Evolutionary conservation across 768 basidiomycete species (phyloP).

Genomic region (Leucocoprinus birnbaumii): DNA sequence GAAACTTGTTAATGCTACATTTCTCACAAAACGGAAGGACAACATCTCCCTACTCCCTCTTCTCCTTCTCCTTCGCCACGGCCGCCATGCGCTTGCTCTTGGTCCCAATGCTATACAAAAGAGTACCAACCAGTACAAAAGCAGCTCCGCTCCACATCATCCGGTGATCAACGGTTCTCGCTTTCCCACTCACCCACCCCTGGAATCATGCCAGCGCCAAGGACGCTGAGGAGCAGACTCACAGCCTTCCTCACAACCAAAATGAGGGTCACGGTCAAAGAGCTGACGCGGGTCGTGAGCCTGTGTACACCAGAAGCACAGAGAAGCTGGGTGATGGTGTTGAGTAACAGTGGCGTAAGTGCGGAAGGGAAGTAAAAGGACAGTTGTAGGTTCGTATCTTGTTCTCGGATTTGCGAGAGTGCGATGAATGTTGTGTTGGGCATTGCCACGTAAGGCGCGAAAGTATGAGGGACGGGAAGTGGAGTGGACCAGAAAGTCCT

Average conservation of each 20-base stretch:
- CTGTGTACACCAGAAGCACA: slow-evolving; percentile 88
- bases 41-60: slow-evolving; percentile 9
- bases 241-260: slow-evolving; percentile 80
- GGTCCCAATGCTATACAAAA: slow-evolving; percentile 58
- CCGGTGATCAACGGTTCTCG: slow-evolving; percentile 23
- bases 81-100: slow-evolving; percentile 16
- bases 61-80: slow-evolving; percentile 17
- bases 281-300: slow-evolving; percentile 72
- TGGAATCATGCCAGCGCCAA: slow-evolving; percentile 30
- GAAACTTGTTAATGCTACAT: too few relatives aligned
- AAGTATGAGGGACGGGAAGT: slow-evolving; percentile 20
- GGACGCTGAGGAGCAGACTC: slow-evolving; percentile 72
- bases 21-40: too few relatives aligned
- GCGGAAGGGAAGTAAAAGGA: slow-evolving; percentile 53
- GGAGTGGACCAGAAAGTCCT: slow-evolving; percentile 34
- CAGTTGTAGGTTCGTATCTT: slow-evolving; percentile 23
- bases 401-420: background rate
- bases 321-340: slow-evolving; percentile 80
- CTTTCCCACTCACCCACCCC: slow-evolving; percentile 14
- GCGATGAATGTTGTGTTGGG: slow-evolving; percentile 18
- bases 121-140: slow-evolving; percentile 67
- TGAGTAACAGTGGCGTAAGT: slow-evolving; percentile 63
- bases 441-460: slow-evolving; percentile 17
- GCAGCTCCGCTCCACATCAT: slow-evolving; percentile 71
- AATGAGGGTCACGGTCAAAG: slow-evolving; percentile 76